These are phyloP conservation scores for Penicillium maclennaniae DNA, from an alignment of 495 filamentous ascomycete species.

Conservation along the genomic window DNA sequence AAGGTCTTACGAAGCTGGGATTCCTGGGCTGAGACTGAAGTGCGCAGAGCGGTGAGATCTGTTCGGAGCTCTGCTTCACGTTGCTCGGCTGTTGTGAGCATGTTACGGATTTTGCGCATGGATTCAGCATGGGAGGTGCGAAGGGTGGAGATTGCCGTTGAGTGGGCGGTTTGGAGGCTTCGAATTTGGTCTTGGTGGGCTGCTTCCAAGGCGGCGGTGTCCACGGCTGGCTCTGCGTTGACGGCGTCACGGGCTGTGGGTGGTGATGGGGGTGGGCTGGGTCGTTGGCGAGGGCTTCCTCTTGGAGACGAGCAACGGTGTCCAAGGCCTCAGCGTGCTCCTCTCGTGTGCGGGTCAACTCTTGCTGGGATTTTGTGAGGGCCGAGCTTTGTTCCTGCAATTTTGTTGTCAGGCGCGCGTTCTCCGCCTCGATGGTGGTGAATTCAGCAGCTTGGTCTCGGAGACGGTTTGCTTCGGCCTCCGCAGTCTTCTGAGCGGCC, in stretches of 20 bases:
- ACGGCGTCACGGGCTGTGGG: constrained; percentile 11
- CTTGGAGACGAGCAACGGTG: constrained; percentile 84
- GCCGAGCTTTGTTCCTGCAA: constrained; percentile 34
- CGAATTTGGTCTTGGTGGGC: constrained; percentile 38
- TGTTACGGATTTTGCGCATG: constrained; percentile 35
- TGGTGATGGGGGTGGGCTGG: constrained; percentile 28
- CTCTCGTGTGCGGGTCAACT: constrained; percentile 33
- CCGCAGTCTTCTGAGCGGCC: constrained; percentile 28
- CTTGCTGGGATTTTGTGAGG: constrained; percentile 32
- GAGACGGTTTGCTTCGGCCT: constrained; percentile 31
- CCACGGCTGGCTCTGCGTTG: constrained; percentile 3
- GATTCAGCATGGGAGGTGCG: constrained; percentile 43
- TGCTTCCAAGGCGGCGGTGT: constrained; percentile 28
- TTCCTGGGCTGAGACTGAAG: constrained; percentile 18
- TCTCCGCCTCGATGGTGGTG: constrained; percentile 46
- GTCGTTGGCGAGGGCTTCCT: constrained; percentile 58
- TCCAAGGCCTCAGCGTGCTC: constrained; percentile 45
- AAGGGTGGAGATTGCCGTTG: constrained; percentile 36
- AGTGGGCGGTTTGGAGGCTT: constrained; percentile 38
- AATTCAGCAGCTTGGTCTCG: constrained; percentile 42
- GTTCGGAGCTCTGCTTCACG: constrained; percentile 42
- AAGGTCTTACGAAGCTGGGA: constrained; percentile 27
- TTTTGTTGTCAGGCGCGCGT: constrained; percentile 34
- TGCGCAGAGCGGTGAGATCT: constrained; percentile 32
- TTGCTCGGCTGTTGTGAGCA: constrained; percentile 38